Evolutionary conservation across 768 basidiomycete species (phyloP).

Genomic region (Tulasnella sp.): DNA sequence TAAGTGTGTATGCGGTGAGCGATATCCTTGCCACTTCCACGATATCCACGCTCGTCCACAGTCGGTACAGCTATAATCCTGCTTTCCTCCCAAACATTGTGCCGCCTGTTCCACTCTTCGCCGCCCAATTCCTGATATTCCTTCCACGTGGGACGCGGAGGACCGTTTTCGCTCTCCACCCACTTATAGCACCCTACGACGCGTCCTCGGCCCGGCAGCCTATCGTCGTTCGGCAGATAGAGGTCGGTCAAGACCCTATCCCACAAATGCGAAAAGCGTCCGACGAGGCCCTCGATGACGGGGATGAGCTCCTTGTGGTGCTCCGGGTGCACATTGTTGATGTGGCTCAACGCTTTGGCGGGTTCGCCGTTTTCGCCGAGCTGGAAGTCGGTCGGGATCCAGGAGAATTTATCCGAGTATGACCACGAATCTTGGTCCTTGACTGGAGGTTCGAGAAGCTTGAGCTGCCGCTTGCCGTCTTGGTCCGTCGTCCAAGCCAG

Average conservation of each 20-base stretch:
- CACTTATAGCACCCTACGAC: neutral
- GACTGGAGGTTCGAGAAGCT: neutral
- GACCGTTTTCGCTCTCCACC: neutral
- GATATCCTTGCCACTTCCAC: neutral
- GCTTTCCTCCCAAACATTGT: constrained; percentile 11
- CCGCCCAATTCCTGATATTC: neutral
- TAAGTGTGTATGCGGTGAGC: neutral
- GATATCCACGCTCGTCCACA: neutral
- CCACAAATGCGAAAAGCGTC: neutral
- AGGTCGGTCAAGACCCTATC: constrained; percentile 26
- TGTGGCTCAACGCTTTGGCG: constrained; percentile 14
- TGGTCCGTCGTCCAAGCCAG: constrained; percentile 31
- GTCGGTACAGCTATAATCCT: neutral
- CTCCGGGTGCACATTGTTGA: constrained; percentile 26
- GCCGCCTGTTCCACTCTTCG: neutral
- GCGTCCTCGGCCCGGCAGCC: neutral
- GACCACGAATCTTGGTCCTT: neutral
- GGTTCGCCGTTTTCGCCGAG: constrained; percentile 5
- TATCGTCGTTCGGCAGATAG: neutral
- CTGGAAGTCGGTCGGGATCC: constrained; percentile 27
- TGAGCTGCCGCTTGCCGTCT: neutral
- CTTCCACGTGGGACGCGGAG: neutral
- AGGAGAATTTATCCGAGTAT: constrained; percentile 4
- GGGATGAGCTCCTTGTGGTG: constrained; percentile 18
- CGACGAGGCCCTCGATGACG: constrained; percentile 18